Conservation (phyloP, 2,329 filamentous ascomycete species). For the Ceratocystis papillata region DNA sequence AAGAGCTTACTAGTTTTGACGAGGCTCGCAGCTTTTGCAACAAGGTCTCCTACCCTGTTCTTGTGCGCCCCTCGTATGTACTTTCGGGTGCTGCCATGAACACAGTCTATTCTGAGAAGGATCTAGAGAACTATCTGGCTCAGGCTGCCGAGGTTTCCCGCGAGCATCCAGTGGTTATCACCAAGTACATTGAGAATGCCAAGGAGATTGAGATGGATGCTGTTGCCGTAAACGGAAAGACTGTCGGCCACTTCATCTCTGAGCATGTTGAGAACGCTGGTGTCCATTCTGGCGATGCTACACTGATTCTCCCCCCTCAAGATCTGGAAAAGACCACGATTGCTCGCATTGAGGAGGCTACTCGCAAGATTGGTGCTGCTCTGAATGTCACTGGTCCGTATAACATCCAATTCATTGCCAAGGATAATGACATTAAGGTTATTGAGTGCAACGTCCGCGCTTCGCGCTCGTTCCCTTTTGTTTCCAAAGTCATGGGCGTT, state of each 20-base stretch:
- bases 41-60: constrained; percentile 80
- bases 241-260: constrained; percentile 93
- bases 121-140: constrained; percentile 75
- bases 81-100: constrained; percentile 98
- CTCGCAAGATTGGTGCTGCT: constrained; percentile 84
- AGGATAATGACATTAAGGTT: constrained; percentile 99
- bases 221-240: constrained; percentile 76
- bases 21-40: constrained; percentile 82
- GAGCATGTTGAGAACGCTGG: constrained; percentile 98
- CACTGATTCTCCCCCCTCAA: constrained; percentile 86
- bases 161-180: constrained; percentile 95
- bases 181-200: constrained; percentile 98
- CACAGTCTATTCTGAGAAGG: constrained; percentile 92
- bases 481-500: constrained; percentile 96
- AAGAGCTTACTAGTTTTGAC: constrained; percentile 88
- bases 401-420: constrained; percentile 99
- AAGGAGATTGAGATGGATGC: constrained; percentile 99
- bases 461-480: constrained; percentile 93
- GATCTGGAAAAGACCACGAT: constrained; percentile 86
- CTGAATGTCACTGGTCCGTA: constrained; percentile 93
- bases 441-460: constrained; percentile 98
- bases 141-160: constrained; percentile 89
- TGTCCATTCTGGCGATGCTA: constrained; percentile 96
- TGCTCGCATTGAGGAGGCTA: constrained; percentile 82
- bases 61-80: constrained; percentile 93